Conservation (phyloP, 345 rosid species). For the Mangifera indica region DNA sequence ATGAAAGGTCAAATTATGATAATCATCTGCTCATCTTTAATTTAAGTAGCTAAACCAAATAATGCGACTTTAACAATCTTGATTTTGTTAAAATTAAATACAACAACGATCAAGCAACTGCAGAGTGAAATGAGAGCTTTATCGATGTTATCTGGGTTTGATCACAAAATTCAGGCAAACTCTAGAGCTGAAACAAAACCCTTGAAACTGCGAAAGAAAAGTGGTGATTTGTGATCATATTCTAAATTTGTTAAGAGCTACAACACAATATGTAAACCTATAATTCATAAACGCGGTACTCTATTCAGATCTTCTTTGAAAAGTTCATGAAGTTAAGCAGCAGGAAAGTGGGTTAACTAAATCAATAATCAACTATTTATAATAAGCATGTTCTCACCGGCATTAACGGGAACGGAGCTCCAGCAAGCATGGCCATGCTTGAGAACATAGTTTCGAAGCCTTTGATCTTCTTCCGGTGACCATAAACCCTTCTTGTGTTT, state of each 20-base stretch:
- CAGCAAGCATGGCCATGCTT: slow-evolving; percentile 80
- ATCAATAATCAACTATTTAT: background rate
- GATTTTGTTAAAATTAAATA: background rate
- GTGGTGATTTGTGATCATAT: no score
- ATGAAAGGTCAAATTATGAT: no score
- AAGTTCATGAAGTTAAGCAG: background rate
- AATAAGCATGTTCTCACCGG: slow-evolving; percentile 47
- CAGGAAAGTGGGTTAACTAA: background rate
- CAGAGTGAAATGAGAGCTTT: background rate
- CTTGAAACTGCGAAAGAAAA: no score
- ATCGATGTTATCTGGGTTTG: background rate
- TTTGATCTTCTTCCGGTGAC: slow-evolving; percentile 97
- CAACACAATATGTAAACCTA: background rate
- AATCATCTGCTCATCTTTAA: no score
- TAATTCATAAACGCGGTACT: no score
- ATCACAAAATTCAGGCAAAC: background rate
- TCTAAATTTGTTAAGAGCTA: no score
- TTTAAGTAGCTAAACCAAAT: no score
- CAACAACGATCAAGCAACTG: background rate
- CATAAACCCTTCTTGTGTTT: slow-evolving; percentile 86
- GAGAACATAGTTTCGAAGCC: slow-evolving; percentile 58
- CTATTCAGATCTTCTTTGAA: background rate
- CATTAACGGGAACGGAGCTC: slow-evolving; percentile 82
- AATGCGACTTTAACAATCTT: no score
- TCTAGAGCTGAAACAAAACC: background rate